A percentile compares a stretch with the other conserved stretches of the same genome.
These are phyloP conservation scores for Diaporthe vexans DNA, from an alignment of 2,329 filamentous ascomycete genomes.

Conservation along the genomic window DNA sequence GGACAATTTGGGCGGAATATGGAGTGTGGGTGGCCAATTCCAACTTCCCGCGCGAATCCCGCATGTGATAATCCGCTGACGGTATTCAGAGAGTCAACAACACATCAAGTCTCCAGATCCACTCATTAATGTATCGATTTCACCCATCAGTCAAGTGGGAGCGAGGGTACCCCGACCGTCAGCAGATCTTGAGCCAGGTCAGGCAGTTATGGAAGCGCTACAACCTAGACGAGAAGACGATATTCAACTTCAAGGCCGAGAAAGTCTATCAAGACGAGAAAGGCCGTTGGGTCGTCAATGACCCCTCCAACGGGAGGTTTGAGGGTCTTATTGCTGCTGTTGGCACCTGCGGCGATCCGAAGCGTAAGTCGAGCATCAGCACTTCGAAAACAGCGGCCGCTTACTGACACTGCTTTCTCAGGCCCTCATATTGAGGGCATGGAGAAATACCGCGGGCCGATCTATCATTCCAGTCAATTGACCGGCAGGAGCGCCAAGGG, in stretches of 20 bases:
- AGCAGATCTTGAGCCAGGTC: constrained; percentile 82
- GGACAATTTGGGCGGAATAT: constrained; percentile 81
- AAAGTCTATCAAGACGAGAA: constrained; percentile 77
- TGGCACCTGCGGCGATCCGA: constrained; percentile 82
- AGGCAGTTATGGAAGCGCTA: constrained; percentile 82
- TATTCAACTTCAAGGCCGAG: constrained; percentile 78
- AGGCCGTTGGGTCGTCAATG: constrained; percentile 84
- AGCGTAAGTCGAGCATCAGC: constrained; percentile 31
- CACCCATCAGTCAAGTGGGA: constrained; percentile 84
- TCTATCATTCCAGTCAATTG: constrained; percentile 82
- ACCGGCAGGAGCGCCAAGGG: constrained; percentile 79
- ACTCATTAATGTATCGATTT: constrained; percentile 90
- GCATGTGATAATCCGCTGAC: background rate
- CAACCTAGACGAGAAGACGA: constrained; percentile 77
- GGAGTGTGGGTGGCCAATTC: constrained; percentile 70
- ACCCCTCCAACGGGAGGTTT: constrained; percentile 77
- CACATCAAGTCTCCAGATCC: constrained; percentile 85
- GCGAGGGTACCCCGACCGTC: constrained; percentile 81
- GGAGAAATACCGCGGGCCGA: constrained; percentile 77
- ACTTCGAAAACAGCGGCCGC: background rate
- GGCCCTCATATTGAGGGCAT: constrained; percentile 79
- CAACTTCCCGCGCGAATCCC: no score
- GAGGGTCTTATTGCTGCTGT: constrained; percentile 85
- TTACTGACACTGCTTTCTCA: constrained; percentile 56
- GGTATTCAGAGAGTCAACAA: constrained; percentile 78